These are phyloP conservation scores for Jackrogersella multiformis DNA, from an alignment of 495 filamentous ascomycete genomes.

Conservation along the genomic window DNA sequence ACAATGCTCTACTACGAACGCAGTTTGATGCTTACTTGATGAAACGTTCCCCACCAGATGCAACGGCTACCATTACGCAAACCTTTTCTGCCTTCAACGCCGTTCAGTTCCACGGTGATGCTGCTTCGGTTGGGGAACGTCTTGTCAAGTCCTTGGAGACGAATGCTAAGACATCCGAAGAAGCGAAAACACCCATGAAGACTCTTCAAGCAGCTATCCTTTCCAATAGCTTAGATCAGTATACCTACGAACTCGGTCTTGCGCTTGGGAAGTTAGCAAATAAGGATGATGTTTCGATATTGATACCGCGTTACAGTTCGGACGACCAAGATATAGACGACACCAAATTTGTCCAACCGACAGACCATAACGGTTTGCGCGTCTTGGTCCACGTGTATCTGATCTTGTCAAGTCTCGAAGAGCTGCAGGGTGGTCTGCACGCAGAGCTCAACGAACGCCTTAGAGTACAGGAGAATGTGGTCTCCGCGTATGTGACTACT, in stretches of 20 bases:
- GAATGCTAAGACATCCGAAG: slow-evolving; percentile 54
- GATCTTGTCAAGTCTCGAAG: slow-evolving; percentile 58
- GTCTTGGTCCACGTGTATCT: slow-evolving; percentile 69
- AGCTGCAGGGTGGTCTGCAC: slow-evolving; percentile 54
- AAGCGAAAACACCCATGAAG: slow-evolving; percentile 67
- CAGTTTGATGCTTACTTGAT: slow-evolving; percentile 72
- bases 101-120: slow-evolving; percentile 63
- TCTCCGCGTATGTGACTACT: slow-evolving; percentile 82
- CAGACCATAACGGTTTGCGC: slow-evolving; percentile 67
- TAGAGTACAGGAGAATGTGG: slow-evolving; percentile 66
- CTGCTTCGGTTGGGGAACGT: slow-evolving; percentile 56
- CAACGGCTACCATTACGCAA: slow-evolving; percentile 49
- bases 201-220: slow-evolving; percentile 73
- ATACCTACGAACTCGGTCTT: slow-evolving; percentile 67
- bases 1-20: slow-evolving; percentile 79
- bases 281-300: slow-evolving; percentile 54
- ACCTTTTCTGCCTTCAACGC: slow-evolving; percentile 64
- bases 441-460: slow-evolving; percentile 47
- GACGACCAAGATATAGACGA: slow-evolving; percentile 47
- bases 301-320: slow-evolving; percentile 52
- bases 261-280: slow-evolving; percentile 65
- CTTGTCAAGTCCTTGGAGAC: slow-evolving; percentile 62
- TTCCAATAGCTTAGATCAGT: slow-evolving; percentile 63
- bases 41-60: slow-evolving; percentile 54
- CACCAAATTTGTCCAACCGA: slow-evolving; percentile 56